Percentiles rank a stretch among this genome's conserved stretches.
These are phyloP conservation scores for Xylariaceae sp. DNA, from an alignment of 2,329 filamentous ascomycete species.

Conservation along the genomic window DNA sequence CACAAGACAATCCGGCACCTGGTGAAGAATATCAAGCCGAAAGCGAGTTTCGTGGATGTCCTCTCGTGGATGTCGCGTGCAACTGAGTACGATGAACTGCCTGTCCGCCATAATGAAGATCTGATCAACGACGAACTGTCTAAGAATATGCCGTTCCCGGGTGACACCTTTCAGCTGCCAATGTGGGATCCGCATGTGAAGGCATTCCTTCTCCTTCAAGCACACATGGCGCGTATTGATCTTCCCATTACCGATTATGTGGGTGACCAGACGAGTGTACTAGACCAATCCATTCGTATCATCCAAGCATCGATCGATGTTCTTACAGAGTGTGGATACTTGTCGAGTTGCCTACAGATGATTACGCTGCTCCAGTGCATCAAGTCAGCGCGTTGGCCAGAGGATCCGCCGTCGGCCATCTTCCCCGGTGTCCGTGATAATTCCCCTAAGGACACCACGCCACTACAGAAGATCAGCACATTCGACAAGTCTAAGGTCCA, in stretches of 20 bases:
- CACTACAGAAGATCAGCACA: slow-evolving; percentile 38
- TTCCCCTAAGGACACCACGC: slow-evolving; percentile 33
- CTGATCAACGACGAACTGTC: slow-evolving; percentile 91
- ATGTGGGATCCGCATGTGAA: slow-evolving; percentile 99
- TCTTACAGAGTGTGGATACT: slow-evolving; percentile 78
- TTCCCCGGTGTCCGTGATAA: slow-evolving; percentile 63
- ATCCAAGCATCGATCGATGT: slow-evolving; percentile 94
- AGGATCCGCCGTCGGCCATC: slow-evolving; percentile 71
- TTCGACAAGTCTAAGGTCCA: slow-evolving; percentile 21
- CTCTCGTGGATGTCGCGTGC: slow-evolving; percentile 90
- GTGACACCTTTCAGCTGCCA: slow-evolving; percentile 62
- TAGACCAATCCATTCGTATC: slow-evolving; percentile 96
- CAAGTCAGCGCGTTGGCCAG: slow-evolving; percentile 88
- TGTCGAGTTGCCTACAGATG: slow-evolving; percentile 74
- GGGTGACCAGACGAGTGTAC: slow-evolving; percentile 80
- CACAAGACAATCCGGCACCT: slow-evolving; percentile 91
- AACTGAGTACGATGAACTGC: slow-evolving; percentile 94
- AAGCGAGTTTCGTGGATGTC: slow-evolving; percentile 73
- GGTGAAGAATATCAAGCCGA: slow-evolving; percentile 66
- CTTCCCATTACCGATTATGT: slow-evolving; percentile 96
- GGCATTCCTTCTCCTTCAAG: slow-evolving; percentile 86
- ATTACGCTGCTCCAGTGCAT: slow-evolving; percentile 83
- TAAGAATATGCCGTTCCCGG: slow-evolving; percentile 65
- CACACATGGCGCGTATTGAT: slow-evolving; percentile 87
- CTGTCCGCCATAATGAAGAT: slow-evolving; percentile 96